phyloP scores from a whole-genome alignment of 441 rosid species.

The Metrosideros polymorpha region DNA sequence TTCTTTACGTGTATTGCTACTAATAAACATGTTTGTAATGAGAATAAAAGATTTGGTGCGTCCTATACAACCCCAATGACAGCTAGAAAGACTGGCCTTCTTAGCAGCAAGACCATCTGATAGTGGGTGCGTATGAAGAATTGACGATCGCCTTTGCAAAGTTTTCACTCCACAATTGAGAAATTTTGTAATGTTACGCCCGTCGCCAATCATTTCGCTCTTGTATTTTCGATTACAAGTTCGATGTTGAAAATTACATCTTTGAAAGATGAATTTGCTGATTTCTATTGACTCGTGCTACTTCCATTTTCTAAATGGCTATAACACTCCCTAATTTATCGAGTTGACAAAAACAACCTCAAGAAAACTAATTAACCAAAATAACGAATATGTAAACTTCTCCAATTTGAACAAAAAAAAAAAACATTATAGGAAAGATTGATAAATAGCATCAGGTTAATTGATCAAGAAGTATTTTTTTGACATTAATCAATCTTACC shows the following conservation, averaged over 20 bases:
- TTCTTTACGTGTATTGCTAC: background rate
- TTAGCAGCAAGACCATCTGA: background rate
- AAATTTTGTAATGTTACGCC: background rate
- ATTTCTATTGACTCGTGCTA: background rate
- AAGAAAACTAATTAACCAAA: background rate
- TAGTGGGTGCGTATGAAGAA: background rate
- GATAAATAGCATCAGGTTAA: no score
- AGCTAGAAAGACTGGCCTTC: background rate
- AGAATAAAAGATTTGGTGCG: background rate
- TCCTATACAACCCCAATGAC: background rate
- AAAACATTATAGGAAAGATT: no score
- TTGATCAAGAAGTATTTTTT: no score
- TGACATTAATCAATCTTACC: no score
- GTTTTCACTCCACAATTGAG: background rate
- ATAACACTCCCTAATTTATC: background rate
- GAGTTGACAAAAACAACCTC: background rate
- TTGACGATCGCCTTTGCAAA: background rate
- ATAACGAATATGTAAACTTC: no score
- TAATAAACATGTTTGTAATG: background rate
- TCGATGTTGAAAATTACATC: background rate
- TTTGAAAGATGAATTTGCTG: background rate
- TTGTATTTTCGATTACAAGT: background rate
- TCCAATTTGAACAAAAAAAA: no score
- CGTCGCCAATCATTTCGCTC: background rate
- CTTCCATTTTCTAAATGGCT: background rate